Evolutionary conservation across 768 basidiomycete genomes (phyloP), one percentile per base, ranked within the genome.

Genomic region (Auriculariales sp.): DNA sequence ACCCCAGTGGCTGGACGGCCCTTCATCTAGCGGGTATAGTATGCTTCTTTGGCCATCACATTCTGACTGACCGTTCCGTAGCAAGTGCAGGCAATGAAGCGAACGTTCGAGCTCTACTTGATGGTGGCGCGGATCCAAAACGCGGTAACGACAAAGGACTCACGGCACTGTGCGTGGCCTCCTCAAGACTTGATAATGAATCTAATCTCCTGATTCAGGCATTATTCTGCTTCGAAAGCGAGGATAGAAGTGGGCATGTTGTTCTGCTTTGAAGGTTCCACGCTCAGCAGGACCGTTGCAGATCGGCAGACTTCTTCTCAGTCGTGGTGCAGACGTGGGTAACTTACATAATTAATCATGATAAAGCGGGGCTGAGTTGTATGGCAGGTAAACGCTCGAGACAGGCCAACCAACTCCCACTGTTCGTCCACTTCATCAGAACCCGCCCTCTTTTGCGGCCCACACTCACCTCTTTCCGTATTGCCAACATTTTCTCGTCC

Each of bases 171-270:
- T 92, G 63, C 62, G 83, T 65, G 15, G 22, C 46, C 33, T 42
- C 48, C n/a, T 28, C 19, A 28, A 7, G 25, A 7, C n/a, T 19
- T 30, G 10, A 28, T 46, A 24, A 49, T 3, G 46, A 47, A 9
- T 22, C 28, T 12, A 28, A 28, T n/a, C 19, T 29, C 39, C 33
- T 47, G 14, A 22, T 45, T 4, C 50, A 94, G 90, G 57, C 89
- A 93, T 65, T 94, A 94, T 59, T 89, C 90, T 27, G 91, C 90
- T 39, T 94, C 90, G 28, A 93, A 92, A 63, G 83, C 89, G 50
- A 83, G 80, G 36, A 75, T 90, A 54, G 84, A 89, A 59, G 89
- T 86, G 59, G 49, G 60, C 47, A 9, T 28, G 30, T 45, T 24
- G n/a, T 14, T 46, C n/a, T n/a, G n/a, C 33, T 25, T 9, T 17